These are phyloP conservation scores for Sphaerulina vaccinii DNA, from an alignment of 2,329 filamentous ascomycete genomes.

Conservation along the genomic window DNA sequence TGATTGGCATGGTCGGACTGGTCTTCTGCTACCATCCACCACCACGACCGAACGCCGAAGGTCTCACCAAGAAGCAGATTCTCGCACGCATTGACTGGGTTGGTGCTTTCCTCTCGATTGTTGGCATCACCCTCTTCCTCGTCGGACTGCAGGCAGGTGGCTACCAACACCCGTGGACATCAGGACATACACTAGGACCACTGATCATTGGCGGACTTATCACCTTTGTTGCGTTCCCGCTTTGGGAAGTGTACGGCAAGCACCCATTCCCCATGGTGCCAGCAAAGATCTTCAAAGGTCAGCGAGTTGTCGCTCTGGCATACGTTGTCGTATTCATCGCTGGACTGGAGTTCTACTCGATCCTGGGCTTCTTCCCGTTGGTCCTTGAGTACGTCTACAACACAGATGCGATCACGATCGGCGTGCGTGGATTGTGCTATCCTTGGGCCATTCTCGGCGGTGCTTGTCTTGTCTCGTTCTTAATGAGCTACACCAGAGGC, in stretches of 20 bases:
- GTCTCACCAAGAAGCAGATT: slow-evolving; percentile 42
- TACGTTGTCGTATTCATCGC: slow-evolving; percentile 38
- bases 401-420: slow-evolving; percentile 61
- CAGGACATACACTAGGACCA: slow-evolving; percentile 29
- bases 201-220: slow-evolving; percentile 31
- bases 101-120: slow-evolving; percentile 51
- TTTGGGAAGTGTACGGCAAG: slow-evolving; percentile 30
- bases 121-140: slow-evolving; percentile 52
- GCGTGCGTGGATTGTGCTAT: slow-evolving; percentile 62
- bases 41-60: slow-evolving; percentile 41
- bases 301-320: slow-evolving; percentile 36
- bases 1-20: slow-evolving; percentile 52
- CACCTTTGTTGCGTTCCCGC: slow-evolving; percentile 30
- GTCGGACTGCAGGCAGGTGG: slow-evolving; percentile 39
- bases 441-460: slow-evolving; percentile 62
- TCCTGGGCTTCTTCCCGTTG: slow-evolving; percentile 59
- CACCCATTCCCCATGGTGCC: slow-evolving; percentile 35
- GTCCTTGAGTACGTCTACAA: slow-evolving; percentile 64
- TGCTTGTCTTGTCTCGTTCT: slow-evolving; percentile 56
- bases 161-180: slow-evolving; percentile 28
- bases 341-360: slow-evolving; percentile 39
- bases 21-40: slow-evolving; percentile 56
- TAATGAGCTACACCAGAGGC: slow-evolving; percentile 58
- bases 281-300: slow-evolving; percentile 30
- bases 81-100: slow-evolving; percentile 50